Conservation (phyloP, 2,329 filamentous ascomycete species). For the Aspergillus japonicus region DNA sequence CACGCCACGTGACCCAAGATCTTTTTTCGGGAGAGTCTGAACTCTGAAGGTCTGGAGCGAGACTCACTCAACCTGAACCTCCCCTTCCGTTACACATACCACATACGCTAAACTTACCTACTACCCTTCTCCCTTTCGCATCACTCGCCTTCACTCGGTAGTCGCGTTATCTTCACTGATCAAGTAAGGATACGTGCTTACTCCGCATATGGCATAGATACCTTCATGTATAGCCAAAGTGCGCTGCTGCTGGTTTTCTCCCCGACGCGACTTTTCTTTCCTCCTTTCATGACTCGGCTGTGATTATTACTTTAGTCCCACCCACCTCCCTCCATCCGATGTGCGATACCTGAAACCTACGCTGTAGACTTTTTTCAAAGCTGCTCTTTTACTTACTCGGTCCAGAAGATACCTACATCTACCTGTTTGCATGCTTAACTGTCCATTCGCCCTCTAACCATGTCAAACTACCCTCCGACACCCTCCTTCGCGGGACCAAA, state of each 20-base stretch:
- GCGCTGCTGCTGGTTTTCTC: not conserved
- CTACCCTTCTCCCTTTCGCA: not conserved
- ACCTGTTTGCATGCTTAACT: not conserved
- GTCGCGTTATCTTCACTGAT: not conserved
- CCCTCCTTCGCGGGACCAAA: slow-evolving; percentile 43
- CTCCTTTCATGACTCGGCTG: slow-evolving; percentile 1
- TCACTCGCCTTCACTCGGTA: not conserved
- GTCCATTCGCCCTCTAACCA: slow-evolving; percentile 22
- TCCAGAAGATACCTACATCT: not conserved
- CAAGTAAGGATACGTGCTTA: not conserved
- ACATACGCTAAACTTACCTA: not conserved
- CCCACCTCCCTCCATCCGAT: slow-evolving; percentile 16
- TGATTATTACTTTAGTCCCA: slow-evolving; percentile 4
- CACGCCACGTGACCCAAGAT: slow-evolving; percentile 25
- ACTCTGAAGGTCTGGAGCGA: slow-evolving; percentile 3
- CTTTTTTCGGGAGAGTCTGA: slow-evolving; percentile 10
- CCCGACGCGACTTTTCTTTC: not conserved
- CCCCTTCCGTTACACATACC: not conserved
- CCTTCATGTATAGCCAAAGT: slow-evolving; percentile 5
- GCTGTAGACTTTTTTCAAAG: slow-evolving; percentile 6
- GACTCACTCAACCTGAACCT: not conserved
- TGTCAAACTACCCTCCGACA: slow-evolving; percentile 50
- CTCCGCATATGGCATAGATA: not conserved
- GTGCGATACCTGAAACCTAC: slow-evolving; percentile 20
- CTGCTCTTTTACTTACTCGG: slow-evolving; percentile 9